These are phyloP conservation scores for Coemansia furcata DNA, from an alignment of 192 early-diverging fungal species.

Conservation along the genomic window DNA sequence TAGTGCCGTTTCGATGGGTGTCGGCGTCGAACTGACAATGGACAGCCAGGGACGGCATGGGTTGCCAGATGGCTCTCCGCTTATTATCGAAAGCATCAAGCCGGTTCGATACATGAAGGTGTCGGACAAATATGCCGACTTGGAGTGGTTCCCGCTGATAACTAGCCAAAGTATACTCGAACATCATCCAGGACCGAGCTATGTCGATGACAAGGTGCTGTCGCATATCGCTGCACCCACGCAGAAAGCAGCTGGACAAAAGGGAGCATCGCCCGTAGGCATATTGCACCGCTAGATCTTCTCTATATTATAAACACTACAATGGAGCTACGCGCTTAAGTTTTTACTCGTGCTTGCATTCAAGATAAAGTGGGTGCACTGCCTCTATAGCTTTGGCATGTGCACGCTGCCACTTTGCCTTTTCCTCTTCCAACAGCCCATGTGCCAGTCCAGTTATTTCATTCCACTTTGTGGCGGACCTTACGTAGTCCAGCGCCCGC, in stretches of 20 bases:
- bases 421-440: conserved; percentile 17
- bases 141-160: conserved; percentile 52
- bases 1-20: conserved; percentile 4
- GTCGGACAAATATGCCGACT: conserved; percentile 42
- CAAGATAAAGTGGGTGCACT: conserved; percentile 34
- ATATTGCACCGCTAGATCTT: not conserved
- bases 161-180: conserved; percentile 26
- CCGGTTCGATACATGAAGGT: conserved; percentile 37
- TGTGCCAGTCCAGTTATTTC: not conserved
- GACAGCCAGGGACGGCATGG: conserved; percentile 42
- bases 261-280: conserved; percentile 10
- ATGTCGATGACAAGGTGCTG: conserved; percentile 41
- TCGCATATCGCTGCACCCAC: conserved; percentile 36
- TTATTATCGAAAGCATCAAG: conserved; percentile 29
- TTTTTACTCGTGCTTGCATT: not conserved
- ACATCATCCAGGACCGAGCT: conserved; percentile 34
- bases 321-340: not conserved
- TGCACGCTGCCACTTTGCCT: conserved; percentile 33
- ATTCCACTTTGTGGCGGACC: conserved; percentile 16
- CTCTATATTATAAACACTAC: not conserved
- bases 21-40: conserved; percentile 33
- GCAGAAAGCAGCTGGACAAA: conserved; percentile 26
- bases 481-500: conserved; percentile 5
- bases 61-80: conserved; percentile 46
- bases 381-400: conserved; percentile 30